Percentiles rank a stretch among this genome's conserved stretches.
Evolutionary conservation across 2,329 filamentous ascomycete genomes (phyloP).

Genomic region (Penicillium capsulatum): DNA sequence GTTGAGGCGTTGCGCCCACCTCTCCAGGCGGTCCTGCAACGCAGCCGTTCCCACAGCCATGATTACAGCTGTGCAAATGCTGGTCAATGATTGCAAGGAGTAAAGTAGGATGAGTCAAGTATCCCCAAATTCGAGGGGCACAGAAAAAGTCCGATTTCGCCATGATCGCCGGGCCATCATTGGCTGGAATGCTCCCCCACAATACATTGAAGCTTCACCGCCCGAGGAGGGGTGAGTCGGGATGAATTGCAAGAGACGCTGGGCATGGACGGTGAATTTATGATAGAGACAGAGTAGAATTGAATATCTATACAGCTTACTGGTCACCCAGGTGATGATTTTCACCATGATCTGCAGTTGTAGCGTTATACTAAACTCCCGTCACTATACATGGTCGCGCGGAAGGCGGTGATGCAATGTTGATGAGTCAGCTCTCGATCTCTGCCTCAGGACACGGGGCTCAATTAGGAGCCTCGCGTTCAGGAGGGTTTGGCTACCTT

Average conservation of each 20-base stretch:
- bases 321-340: too few relatives aligned
- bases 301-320: too few relatives aligned
- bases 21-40: conserved; percentile 38
- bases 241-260: too few relatives aligned
- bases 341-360: too few relatives aligned
- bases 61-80: conserved; percentile 23
- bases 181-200: conserved; percentile 11
- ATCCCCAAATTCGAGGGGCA: conserved; percentile 22
- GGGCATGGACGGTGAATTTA: too few relatives aligned
- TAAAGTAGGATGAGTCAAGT: conserved; percentile 26
- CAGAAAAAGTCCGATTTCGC: conserved; percentile 30
- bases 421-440: conserved; percentile 7
- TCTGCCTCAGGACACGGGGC: conserved; percentile 8
- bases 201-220: conserved; percentile 8
- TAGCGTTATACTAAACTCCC: too few relatives aligned
- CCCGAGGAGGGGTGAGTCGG: conserved; percentile 4
- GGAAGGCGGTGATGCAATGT: too few relatives aligned
- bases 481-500: conserved; percentile 2
- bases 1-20: conserved; percentile 41
- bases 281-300: too few relatives aligned
- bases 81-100: conserved; percentile 8
- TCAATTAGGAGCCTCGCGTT: conserved; percentile 1
- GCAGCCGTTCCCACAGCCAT: conserved; percentile 34
- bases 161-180: conserved; percentile 13
- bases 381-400: too few relatives aligned